Percentiles rank a stretch among this genome's conserved stretches.
Conservation (phyloP, 345 rosid species). For the Cardiospermum halicacabum region DNA sequence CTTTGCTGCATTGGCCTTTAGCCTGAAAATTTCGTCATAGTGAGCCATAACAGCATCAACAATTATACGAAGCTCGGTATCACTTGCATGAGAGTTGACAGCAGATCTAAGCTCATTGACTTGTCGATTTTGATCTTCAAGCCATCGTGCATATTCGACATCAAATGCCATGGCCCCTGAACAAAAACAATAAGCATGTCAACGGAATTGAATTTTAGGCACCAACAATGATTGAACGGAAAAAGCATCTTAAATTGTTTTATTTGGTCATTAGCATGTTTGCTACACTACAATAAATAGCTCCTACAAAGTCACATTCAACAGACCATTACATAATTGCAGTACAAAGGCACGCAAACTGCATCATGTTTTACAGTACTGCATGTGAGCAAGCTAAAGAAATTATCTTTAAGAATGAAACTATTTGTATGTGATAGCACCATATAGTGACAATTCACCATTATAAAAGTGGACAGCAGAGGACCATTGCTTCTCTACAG, state of each 20-base stretch:
- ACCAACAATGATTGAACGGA: neutral
- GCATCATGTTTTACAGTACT: slow-evolving; percentile 1
- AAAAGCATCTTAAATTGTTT: neutral
- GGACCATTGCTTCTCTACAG: neutral
- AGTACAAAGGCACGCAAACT: neutral
- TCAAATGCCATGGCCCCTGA: slow-evolving; percentile 98
- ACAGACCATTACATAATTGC: neutral
- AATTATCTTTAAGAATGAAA: neutral
- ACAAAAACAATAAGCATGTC: slow-evolving; percentile 16
- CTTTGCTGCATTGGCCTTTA: slow-evolving; percentile 92
- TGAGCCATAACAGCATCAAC: slow-evolving; percentile 85
- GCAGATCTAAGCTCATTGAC: slow-evolving; percentile 93
- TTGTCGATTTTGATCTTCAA: slow-evolving; percentile 79
- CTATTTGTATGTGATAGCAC: neutral
- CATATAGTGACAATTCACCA: neutral
- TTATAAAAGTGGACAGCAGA: neutral
- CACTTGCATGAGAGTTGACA: slow-evolving; percentile 91
- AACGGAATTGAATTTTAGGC: neutral
- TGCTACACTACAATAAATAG: neutral
- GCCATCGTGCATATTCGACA: slow-evolving; percentile 90
- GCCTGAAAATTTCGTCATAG: slow-evolving; percentile 89
- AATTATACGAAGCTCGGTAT: slow-evolving; percentile 82
- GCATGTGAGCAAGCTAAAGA: neutral
- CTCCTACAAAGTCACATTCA: neutral
- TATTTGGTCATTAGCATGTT: neutral